Evolutionary conservation across 306 rosid species (phyloP).

Genomic region (Vigna mungo): DNA sequence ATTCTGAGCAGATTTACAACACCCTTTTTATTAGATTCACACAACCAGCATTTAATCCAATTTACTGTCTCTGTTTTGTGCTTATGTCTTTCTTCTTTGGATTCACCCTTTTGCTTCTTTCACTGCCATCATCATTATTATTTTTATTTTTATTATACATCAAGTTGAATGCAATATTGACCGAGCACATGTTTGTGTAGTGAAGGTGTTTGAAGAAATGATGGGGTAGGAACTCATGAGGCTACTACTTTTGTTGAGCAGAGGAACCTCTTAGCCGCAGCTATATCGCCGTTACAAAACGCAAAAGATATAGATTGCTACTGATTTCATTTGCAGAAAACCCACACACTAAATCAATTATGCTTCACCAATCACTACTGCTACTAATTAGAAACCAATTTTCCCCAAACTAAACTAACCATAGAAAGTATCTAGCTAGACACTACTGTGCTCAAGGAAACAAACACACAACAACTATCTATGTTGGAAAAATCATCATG

Average conservation of each 20-base stretch:
- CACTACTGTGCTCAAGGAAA: conserved; percentile 4
- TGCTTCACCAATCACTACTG: neutral
- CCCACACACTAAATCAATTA: conserved; percentile 1
- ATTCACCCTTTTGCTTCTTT: conserved; percentile 38
- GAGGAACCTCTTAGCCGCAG: conserved; percentile 23
- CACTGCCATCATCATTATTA: conserved; percentile 40
- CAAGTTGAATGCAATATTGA: conserved; percentile 55
- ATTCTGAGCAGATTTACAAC: conserved; percentile 72
- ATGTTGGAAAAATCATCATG: neutral
- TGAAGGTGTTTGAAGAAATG: conserved; percentile 36
- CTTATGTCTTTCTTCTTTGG: conserved; percentile 38
- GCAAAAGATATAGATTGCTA: neutral
- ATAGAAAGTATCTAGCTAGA: conserved; percentile 23
- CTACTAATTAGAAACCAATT: neutral
- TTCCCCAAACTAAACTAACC: conserved; percentile 5
- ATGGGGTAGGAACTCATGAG: conserved; percentile 44
- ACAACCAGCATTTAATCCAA: conserved; percentile 53
- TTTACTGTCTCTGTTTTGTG: conserved; percentile 55
- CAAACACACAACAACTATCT: neutral
- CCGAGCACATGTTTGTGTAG: conserved; percentile 52
- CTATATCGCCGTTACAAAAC: conserved; percentile 18
- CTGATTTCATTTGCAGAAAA: conserved; percentile 30
- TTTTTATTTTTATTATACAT: neutral
- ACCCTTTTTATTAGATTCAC: conserved; percentile 52
- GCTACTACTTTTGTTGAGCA: conserved; percentile 41